phyloP scores from a whole-genome alignment of 768 basidiomycete species.

The Tricholoma flavovirens region DNA sequence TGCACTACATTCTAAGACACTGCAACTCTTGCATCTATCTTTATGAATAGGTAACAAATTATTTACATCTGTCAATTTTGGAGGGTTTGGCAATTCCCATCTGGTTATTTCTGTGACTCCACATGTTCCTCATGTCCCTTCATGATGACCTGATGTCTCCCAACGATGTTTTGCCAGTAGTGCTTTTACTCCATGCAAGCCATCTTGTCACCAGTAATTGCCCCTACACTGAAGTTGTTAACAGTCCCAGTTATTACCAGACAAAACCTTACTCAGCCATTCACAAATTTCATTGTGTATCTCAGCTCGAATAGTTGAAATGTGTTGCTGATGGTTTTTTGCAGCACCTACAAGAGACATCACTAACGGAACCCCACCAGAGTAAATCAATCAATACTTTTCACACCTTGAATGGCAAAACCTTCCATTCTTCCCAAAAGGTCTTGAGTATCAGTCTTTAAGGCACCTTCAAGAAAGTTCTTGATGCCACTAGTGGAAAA shows the following conservation, averaged over 20 bases:
- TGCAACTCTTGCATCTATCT: too few species aligned
- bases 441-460: neutral
- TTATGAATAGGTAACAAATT: too few species aligned
- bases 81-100: too few species aligned
- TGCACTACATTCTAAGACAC: too few species aligned
- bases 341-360: too few species aligned
- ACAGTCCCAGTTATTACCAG: neutral
- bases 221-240: neutral
- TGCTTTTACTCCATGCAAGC: slow-evolving; percentile 10
- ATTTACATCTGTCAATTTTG: too few species aligned
- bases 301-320: neutral
- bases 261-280: neutral
- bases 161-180: slow-evolving; percentile 11
- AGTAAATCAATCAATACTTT: too few species aligned
- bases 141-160: too few species aligned
- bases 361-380: too few species aligned
- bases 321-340: slow-evolving; percentile 2
- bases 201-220: neutral
- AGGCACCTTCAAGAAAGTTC: neutral
- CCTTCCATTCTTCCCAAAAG: neutral
- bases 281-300: slow-evolving; percentile 5
- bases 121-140: too few species aligned
- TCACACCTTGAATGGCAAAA: too few species aligned
- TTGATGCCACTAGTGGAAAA: neutral
- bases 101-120: too few species aligned